Percentiles rank a stretch among this genome's conserved stretches.
Conservation (phyloP, 2,329 filamentous ascomycete genomes). For the Lachnellula arida region DNA sequence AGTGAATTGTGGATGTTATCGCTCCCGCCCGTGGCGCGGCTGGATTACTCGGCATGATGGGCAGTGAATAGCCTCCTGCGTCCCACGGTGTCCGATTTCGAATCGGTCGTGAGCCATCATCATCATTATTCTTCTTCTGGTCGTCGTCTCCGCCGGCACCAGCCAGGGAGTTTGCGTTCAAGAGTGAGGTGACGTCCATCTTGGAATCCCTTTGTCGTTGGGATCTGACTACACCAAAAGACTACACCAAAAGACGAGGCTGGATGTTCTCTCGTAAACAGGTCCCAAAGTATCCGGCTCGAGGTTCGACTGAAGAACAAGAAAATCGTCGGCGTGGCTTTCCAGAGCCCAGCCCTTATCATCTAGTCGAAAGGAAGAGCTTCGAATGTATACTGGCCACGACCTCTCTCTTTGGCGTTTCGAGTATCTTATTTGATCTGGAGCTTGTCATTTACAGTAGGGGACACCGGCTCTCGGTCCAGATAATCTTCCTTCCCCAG, state of each 20-base stretch:
- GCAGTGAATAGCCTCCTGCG: conserved; percentile 34
- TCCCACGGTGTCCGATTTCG: conserved; percentile 34
- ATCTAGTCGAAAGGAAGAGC: conserved; percentile 15
- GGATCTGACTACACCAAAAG: neutral
- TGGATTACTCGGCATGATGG: conserved; percentile 22
- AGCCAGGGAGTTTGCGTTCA: conserved; percentile 25
- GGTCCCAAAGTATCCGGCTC: conserved; percentile 10
- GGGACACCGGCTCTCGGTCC: conserved; percentile 19
- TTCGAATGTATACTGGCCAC: conserved; percentile 23
- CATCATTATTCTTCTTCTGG: conserved; percentile 2
- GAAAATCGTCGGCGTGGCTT: conserved; percentile 14
- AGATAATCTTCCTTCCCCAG: conserved; percentile 23
- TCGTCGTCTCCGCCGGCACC: conserved; percentile 25
- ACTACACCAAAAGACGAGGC: neutral
- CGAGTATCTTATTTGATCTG: conserved; percentile 26
- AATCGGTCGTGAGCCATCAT: conserved; percentile 14
- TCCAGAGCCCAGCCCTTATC: conserved; percentile 15
- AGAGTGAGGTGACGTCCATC: conserved; percentile 33
- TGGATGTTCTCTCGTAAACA: conserved; percentile 1
- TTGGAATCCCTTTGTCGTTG: conserved; percentile 6
- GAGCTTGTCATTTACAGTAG: conserved; percentile 17
- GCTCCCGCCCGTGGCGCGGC: conserved; percentile 9
- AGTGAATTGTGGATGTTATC: conserved; percentile 9
- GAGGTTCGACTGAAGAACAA: conserved; percentile 1
- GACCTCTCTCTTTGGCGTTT: conserved; percentile 23